A percentile compares a stretch with the other conserved stretches of the same genome.
phyloP scores from a whole-genome alignment of 768 basidiomycete genomes.

The Amanita molliuscula region DNA sequence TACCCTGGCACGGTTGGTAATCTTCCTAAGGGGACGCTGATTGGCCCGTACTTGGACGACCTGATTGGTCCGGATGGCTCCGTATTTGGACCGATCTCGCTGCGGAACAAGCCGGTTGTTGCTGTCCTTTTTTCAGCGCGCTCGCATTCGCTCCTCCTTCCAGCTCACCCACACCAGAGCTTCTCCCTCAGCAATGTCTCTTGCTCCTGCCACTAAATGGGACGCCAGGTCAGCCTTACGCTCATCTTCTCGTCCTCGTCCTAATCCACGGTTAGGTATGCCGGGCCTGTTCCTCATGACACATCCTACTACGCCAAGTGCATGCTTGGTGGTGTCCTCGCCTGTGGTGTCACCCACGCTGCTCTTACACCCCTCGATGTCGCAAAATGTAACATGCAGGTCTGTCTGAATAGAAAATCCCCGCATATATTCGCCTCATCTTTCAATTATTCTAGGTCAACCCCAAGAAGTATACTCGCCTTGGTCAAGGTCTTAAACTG shows the following conservation, averaged over 20 bases:
- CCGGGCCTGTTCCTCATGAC: constrained; percentile 72
- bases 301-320: constrained; percentile 71
- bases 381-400: constrained; percentile 91
- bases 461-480: constrained; percentile 66
- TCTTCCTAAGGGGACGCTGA: neutral
- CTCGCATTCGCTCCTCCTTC: constrained; percentile 13
- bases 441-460: constrained; percentile 41
- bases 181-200: constrained; percentile 35
- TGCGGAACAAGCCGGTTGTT: constrained; percentile 26
- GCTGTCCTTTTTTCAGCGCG: constrained; percentile 16
- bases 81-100: constrained; percentile 9
- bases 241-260: constrained; percentile 3
- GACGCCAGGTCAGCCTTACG: constrained; percentile 47
- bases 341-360: constrained; percentile 83
- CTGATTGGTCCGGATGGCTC: constrained; percentile 23
- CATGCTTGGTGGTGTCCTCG: constrained; percentile 80
- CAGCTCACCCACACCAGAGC: constrained; percentile 10
- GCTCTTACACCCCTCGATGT: constrained; percentile 84
- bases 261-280: constrained; percentile 28
- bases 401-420: constrained; percentile 16
- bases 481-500: constrained; percentile 45
- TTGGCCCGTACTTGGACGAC: constrained; percentile 13
- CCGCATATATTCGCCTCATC: neutral
- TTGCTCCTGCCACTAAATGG: constrained; percentile 52
- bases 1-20: neutral